Percentiles rank a stretch among this genome's conserved stretches.
phyloP scores from a whole-genome alignment of 805 yeast species.

The Pichia thaimueangensis region DNA sequence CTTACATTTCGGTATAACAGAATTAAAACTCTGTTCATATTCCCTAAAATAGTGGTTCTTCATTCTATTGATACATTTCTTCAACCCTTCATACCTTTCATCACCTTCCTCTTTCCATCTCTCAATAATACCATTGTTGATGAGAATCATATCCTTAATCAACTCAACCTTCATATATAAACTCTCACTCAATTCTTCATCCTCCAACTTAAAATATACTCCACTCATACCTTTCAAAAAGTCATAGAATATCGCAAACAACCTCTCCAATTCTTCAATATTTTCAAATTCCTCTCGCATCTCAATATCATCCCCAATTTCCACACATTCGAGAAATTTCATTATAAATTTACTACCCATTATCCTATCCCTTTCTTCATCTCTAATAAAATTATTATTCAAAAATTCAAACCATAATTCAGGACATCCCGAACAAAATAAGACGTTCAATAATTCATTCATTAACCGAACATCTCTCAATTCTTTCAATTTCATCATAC shows the following conservation, averaged over 20 bases:
- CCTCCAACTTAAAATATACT: not conserved
- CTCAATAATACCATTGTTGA: constrained; percentile 9
- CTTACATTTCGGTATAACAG: constrained; percentile 9
- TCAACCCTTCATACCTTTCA: not conserved
- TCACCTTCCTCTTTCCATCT: not conserved
- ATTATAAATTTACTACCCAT: constrained; percentile 17
- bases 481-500: not conserved
- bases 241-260: not conserved
- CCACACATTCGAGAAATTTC: constrained; percentile 13
- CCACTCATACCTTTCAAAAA: not conserved
- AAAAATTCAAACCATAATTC: constrained; percentile 13
- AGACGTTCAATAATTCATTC: not conserved
- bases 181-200: not conserved
- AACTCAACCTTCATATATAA: constrained; percentile 15
- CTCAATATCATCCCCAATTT: constrained; percentile 9
- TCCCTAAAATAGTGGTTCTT: constrained; percentile 10
- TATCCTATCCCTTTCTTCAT: not conserved
- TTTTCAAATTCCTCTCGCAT: constrained; percentile 5
- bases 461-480: not conserved
- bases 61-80: not conserved
- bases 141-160: constrained; percentile 18
- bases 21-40: not conserved
- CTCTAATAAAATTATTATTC: constrained; percentile 1
- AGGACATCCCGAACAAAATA: not conserved
- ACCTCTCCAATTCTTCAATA: not conserved